Evolutionary conservation across 129 eudicot species (phyloP), one percentile per base, ranked within the genome.

Genomic region (Daucus carota): DNA sequence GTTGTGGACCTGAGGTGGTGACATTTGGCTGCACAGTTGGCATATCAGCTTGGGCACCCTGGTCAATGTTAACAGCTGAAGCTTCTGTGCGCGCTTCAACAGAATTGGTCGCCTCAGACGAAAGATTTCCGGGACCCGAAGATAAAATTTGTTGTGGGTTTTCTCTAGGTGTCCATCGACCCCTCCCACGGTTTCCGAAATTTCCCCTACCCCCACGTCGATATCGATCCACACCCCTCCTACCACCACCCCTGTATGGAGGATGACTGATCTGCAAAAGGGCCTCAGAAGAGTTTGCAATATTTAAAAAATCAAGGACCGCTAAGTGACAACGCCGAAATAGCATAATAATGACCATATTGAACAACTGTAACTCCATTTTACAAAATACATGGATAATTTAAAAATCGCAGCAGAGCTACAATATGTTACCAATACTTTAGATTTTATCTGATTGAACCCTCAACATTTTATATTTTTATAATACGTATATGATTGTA

Each of bases 181-280:
- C 86, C 70, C 82, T 80, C 57, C 81, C 81, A 9, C 63, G 79
- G 38, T 78, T 74, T 26, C 88, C 62, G 34, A 74, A 47, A 40
- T 48, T 83, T 63, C 83, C 85, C 65, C 65, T 80, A n/a, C 81
- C 79, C n/a, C 87, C 84, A 46, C 85, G 73, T 80, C 73, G 36
- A 20, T 68, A 68, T 68, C 45, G 73, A 68, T 68, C 47, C 24
- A 72, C 77, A 45, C 80, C 81, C 63, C 83, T 72, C 60, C 89
- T 83, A 65, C 85, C 86, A 34, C 86, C 85, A 54, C 84, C 83
- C 80, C 82, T 81, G 76, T 76, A 73, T 67, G 80, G 40, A 73
- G 77, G 65, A 72, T 40, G 84, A 73, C 80, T 80, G 52, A 16
- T 81, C 90, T 84, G 88, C 80, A 81, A 31, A 75, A 78, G 20